Base-by-base conservation (phyloP, 768 basidiomycete genomes). In the Mycena maculata region DNA sequence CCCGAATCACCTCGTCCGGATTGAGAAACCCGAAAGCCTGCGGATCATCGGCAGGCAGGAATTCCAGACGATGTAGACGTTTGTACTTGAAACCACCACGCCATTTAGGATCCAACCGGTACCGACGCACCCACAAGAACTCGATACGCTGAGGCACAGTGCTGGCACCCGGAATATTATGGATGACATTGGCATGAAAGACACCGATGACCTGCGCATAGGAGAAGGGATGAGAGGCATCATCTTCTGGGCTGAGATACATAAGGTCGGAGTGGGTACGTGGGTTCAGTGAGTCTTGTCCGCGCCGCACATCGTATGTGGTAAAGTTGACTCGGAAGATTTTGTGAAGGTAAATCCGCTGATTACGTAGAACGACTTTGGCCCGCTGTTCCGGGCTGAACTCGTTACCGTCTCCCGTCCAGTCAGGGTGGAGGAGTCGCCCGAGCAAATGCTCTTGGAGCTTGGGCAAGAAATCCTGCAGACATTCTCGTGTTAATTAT, bases 251-350 rank as follows among this genome's bases (percentile, higher is more conserved):
- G 11, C 30, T 28, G 5, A 74, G 65, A 1, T 73, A 63, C 67
- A 76, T 81, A 5, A 83, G 49, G 23, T 84, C 74, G 2, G 75
- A 48, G 36, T 80, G 77, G 0, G 72, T 78, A 0, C 63, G 30
- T 1, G 76, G 74, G 36, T 81, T 81, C 36, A 84, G 63, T 0
- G 72, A 64, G 50, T 86, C 83, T 66, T 85, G 82, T 3, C 67
- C 57, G 1, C 75, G 71, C 0, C 75, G 76, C 1, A 82, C 62
- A 70, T 85, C 79, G 60, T 84, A 84, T 0, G 79, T 81, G 0
- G 80, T 82, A 63, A 81, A 83, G 68, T 82, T 82, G 42, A 85
- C 45, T 0, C 74, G 75, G 0, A 84, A 18, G 0, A 70, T 59
- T 44, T 78, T 79, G 71, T 81, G 78, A 12, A 10, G 39, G 41